A percentile compares a stretch with the other conserved stretches of the same genome.
These are phyloP conservation scores for Remersonia thermophila DNA, from an alignment of 2,329 filamentous ascomycete genomes.

Conservation along the genomic window DNA sequence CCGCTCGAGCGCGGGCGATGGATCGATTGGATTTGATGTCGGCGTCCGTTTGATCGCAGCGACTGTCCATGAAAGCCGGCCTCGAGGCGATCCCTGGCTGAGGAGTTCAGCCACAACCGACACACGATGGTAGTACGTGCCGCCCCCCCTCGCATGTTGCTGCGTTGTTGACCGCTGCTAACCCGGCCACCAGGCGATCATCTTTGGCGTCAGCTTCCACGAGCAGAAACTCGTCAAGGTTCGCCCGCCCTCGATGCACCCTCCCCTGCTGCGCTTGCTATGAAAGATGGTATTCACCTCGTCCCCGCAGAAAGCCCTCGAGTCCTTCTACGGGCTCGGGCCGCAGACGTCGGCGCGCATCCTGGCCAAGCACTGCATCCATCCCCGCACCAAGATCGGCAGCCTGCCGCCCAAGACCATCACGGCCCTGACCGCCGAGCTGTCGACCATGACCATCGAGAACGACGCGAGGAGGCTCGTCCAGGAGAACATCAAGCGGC, in stretches of 20 bases:
- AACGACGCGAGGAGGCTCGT: conserved; percentile 70
- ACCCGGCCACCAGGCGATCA: conserved; percentile 24
- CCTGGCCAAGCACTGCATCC: conserved; percentile 81
- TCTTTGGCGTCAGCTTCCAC: conserved; percentile 75
- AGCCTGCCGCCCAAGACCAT: conserved; percentile 63
- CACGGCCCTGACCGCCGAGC: conserved; percentile 68
- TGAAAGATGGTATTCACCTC: no score
- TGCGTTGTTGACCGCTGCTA: neutral
- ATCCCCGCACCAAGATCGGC: conserved; percentile 69
- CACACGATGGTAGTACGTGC: conserved; percentile 17
- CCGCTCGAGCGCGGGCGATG: neutral
- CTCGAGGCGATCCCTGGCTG: conserved; percentile 2
- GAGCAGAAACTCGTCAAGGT: conserved; percentile 76
- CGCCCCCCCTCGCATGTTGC: neutral
- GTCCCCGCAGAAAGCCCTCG: conserved; percentile 51
- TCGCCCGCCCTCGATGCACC: conserved; percentile 21
- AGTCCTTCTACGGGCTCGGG: conserved; percentile 79
- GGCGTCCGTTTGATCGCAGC: no score
- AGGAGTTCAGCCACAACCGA: conserved; percentile 11
- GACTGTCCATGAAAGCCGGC: no score
- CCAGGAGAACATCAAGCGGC: conserved; percentile 69
- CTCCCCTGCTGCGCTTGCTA: no score
- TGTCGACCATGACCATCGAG: conserved; percentile 88
- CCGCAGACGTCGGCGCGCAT: conserved; percentile 56
- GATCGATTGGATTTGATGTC: no score